Evolutionary conservation across 495 filamentous ascomycete species (phyloP).

Genomic region (Xylaria bambusicola): DNA sequence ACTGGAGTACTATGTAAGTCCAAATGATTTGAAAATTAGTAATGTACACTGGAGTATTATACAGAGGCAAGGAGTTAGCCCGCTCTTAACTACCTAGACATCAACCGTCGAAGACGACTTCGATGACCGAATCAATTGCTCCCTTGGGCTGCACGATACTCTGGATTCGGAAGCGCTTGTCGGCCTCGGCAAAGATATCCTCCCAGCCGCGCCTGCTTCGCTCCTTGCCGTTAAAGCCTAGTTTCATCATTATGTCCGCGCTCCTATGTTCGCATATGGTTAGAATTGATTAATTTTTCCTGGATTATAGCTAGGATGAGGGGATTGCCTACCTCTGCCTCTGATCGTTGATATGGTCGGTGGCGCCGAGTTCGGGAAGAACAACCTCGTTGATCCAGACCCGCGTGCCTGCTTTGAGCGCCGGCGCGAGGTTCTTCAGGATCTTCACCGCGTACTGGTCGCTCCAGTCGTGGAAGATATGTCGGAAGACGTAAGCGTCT

Average conservation of each 20-base stretch:
- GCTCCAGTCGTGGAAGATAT: conserved; percentile 57
- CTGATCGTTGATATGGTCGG: conserved; percentile 21
- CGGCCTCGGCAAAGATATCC: conserved; percentile 23
- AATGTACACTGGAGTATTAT: not conserved
- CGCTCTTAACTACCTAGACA: no score
- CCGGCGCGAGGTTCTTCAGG: conserved; percentile 51
- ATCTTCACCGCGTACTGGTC: conserved; percentile 56
- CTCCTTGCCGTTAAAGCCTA: conserved; percentile 32
- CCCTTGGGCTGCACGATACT: conserved; percentile 25
- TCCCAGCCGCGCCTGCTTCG: conserved; percentile 27
- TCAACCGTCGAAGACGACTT: conserved; percentile 28
- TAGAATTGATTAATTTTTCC: no score
- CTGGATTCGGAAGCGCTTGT: conserved; percentile 25
- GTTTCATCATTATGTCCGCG: conserved; percentile 29
- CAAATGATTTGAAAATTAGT: no score
- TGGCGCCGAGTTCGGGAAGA: conserved; percentile 35
- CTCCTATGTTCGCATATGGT: not conserved
- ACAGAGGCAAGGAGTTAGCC: no score
- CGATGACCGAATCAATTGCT: conserved; percentile 27
- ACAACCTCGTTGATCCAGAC: conserved; percentile 52
- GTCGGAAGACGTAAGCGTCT: conserved; percentile 54
- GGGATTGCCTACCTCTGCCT: conserved; percentile 19
- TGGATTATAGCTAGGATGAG: no score
- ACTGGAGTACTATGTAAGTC: no score
- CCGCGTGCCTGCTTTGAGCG: conserved; percentile 48